phyloP scores from a whole-genome alignment of 768 basidiomycete species.

The Hebeloma cylindrosporum region DNA sequence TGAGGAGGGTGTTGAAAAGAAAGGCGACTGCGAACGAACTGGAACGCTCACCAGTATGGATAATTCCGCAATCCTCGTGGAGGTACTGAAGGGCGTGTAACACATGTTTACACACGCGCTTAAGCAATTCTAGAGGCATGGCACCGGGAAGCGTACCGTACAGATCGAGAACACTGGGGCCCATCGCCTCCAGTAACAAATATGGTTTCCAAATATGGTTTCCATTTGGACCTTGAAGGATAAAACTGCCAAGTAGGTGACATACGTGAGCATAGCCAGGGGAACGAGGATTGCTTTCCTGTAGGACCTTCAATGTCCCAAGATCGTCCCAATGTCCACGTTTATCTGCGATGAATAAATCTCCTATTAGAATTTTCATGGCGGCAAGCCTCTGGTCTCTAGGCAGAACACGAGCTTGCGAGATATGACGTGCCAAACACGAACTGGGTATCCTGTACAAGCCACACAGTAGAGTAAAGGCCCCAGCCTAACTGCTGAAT shows the following conservation, averaged over 20 bases:
- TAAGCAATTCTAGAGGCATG: slow-evolving; percentile 48
- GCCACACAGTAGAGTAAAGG: slow-evolving; percentile 47
- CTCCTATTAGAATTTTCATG: slow-evolving; percentile 53
- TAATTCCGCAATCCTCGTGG: slow-evolving; percentile 50
- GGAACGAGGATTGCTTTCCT: slow-evolving; percentile 41
- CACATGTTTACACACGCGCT: slow-evolving; percentile 56
- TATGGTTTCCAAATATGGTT: slow-evolving; percentile 73
- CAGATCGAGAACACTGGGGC: slow-evolving; percentile 67
- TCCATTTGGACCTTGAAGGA: slow-evolving; percentile 74
- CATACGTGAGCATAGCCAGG: slow-evolving; percentile 69
- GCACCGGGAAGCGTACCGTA: slow-evolving; percentile 42
- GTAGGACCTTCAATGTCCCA: slow-evolving; percentile 45
- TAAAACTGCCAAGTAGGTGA: slow-evolving; percentile 77
- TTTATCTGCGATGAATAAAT: slow-evolving; percentile 23
- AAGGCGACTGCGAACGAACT: slow-evolving; percentile 59
- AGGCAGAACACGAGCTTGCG: neutral
- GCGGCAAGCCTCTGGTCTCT: slow-evolving; percentile 45
- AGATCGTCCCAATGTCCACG: slow-evolving; percentile 39
- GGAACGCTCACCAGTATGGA: slow-evolving; percentile 63
- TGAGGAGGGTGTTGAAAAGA: slow-evolving; percentile 40
- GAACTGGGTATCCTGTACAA: slow-evolving; percentile 33
- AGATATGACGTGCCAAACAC: slow-evolving; percentile 1
- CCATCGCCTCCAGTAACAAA: slow-evolving; percentile 82
- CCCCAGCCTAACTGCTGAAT: slow-evolving; percentile 60
- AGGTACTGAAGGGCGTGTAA: slow-evolving; percentile 54